Base-by-base conservation (phyloP, 2,329 filamentous ascomycete genomes). In the Fusarium secorum region DNA sequence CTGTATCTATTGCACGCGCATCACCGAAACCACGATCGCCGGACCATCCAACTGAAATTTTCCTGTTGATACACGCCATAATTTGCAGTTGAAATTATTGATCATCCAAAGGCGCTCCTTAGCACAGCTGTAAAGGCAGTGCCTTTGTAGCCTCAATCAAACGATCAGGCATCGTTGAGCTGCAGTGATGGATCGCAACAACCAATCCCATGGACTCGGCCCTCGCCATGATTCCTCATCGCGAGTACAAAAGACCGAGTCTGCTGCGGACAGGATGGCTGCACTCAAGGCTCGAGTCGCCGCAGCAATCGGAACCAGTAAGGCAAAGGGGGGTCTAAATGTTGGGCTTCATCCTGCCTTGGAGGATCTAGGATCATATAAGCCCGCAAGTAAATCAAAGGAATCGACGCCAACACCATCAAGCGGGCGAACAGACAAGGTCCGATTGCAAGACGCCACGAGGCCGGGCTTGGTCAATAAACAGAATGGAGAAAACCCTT, bases 231-330 rank as follows among this genome's bases (percentile, higher is more conserved):
- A 90, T 80, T 77, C 81, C 44, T 79, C 84, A 9, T 86, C 85
- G 28, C 83, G 87, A 66, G 81, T 90, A 35, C 85, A 88, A 76
- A 86, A 89, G 75, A 75, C 85, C 49, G 83, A 89, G 71, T 85
- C 87, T 22, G 84, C 88, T 70, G 85, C 90, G 77, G 86, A 93
- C 80, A 85, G 88, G 70, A 85, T 95, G 71, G 93, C 93, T 51
- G 91, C 92, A 45, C 87, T 97, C 78, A 95, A 92, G 80, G 93
- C 93, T 28, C 88, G 93, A 74, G 91, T 96, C 17, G 91, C 92
- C 51, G 92, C 92, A 53, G 92, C 93, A 57, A 91, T 93, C 49
- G 88, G 84, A 68, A 83, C 83, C 24, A 86, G 81, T 68, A 91
- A 85, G 72, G 83, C 85, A 14, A 87, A 85, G 70, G 92, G 92